Conservation (phyloP, 352 stramenopile genomes). For the Pythium vanterpoolii region DNA sequence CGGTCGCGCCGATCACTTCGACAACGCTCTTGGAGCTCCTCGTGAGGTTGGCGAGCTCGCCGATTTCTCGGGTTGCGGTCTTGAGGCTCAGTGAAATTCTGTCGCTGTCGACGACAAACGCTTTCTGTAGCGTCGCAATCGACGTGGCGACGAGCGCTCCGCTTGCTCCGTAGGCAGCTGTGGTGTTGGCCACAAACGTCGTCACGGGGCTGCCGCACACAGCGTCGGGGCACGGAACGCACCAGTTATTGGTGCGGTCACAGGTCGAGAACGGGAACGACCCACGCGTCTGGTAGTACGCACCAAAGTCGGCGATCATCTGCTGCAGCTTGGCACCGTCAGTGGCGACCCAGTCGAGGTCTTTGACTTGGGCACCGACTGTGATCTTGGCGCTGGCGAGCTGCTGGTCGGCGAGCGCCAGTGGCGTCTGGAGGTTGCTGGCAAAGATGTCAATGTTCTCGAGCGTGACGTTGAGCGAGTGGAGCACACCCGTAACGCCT, state of each 20-base stretch:
- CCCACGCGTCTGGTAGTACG: conserved; percentile 52
- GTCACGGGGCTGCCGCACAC: conserved; percentile 51
- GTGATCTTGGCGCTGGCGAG: conserved; percentile 39
- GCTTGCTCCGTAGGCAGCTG: conserved; percentile 20
- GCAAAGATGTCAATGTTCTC: conserved; percentile 78
- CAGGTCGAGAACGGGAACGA: conserved; percentile 53
- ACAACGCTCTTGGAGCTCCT: conserved; percentile 58
- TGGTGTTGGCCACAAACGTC: conserved; percentile 34
- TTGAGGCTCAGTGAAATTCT: conserved; percentile 41
- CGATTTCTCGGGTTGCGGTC: conserved; percentile 46
- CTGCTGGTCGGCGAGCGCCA: conserved; percentile 39
- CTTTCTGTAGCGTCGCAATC: conserved; percentile 29
- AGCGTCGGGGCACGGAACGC: conserved; percentile 44
- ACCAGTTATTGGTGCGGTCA: conserved; percentile 39
- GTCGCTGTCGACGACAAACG: conserved; percentile 41
- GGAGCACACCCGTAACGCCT: conserved; percentile 51
- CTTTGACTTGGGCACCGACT: conserved; percentile 37
- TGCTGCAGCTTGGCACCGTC: conserved; percentile 46
- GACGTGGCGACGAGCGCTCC: conserved; percentile 31
- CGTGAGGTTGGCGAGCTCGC: conserved; percentile 45
- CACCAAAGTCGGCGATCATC: conserved; percentile 58
- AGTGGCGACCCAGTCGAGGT: conserved; percentile 46
- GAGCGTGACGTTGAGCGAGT: conserved; percentile 68
- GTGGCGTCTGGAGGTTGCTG: conserved; percentile 48
- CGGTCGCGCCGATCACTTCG: conserved; percentile 53